Percentiles rank a stretch among this genome's conserved stretches.
Evolutionary conservation across 805 yeast genomes (phyloP).

Genomic region (Myxozyma vanderwaltii): DNA sequence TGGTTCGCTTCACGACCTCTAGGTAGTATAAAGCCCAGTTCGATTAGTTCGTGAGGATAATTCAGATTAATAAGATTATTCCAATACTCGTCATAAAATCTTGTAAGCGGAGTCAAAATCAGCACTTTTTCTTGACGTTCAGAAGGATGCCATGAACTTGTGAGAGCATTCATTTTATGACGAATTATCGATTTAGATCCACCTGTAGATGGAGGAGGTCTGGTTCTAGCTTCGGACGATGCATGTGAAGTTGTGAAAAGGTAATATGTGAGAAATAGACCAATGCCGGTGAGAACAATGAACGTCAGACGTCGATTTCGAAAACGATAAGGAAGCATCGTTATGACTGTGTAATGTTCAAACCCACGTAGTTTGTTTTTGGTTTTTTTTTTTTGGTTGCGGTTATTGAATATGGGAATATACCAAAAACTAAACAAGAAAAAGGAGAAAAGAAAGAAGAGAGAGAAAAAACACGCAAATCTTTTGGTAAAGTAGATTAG

Average conservation of each 20-base stretch:
- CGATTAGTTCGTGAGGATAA: slow-evolving; percentile 83
- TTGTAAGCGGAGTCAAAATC: slow-evolving; percentile 86
- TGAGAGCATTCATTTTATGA: slow-evolving; percentile 78
- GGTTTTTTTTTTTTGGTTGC: too few species aligned
- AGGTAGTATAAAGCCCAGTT: slow-evolving; percentile 91
- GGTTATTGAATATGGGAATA: too few species aligned
- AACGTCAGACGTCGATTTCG: slow-evolving; percentile 14
- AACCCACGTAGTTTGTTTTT: too few species aligned
- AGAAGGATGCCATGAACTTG: slow-evolving; percentile 69
- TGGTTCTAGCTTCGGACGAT: slow-evolving; percentile 8
- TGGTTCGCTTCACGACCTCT: slow-evolving; percentile 77
- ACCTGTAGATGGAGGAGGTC: slow-evolving; percentile 32
- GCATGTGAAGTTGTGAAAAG: slow-evolving; percentile 12
- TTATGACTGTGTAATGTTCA: not conserved
- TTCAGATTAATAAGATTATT: slow-evolving; percentile 69
- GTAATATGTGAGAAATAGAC: slow-evolving; percentile 19
- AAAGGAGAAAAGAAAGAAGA: too few species aligned
- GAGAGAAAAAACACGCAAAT: too few species aligned
- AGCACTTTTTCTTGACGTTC: slow-evolving; percentile 79
- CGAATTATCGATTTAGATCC: slow-evolving; percentile 46
- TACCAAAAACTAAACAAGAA: too few species aligned
- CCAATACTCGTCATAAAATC: slow-evolving; percentile 87
- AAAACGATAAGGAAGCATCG: slow-evolving; percentile 4
- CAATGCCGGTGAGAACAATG: slow-evolving; percentile 10
- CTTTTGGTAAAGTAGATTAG: too few species aligned